Conservation (phyloP, 2,329 filamentous ascomycete genomes). For the Fusarium sp. region DNA sequence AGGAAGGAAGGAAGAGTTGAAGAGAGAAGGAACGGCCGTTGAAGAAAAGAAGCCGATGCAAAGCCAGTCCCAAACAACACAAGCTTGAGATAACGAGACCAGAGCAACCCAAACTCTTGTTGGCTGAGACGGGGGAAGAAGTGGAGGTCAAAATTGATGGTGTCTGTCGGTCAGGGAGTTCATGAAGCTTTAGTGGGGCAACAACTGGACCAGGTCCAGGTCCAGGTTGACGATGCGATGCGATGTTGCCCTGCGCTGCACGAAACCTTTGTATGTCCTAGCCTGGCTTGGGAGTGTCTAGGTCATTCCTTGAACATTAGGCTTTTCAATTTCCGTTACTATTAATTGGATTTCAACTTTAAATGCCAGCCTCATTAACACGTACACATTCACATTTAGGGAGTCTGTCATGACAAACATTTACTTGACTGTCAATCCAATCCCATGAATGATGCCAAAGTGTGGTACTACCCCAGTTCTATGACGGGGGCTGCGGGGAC, state of each 20-base stretch:
- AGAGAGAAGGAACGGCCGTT: conserved; percentile 25
- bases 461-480: conserved; percentile 22
- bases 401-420: conserved; percentile 3
- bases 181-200: conserved; percentile 32
- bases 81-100: conserved; percentile 18
- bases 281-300: not conserved
- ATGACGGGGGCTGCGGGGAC: conserved; percentile 30
- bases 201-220: conserved; percentile 3
- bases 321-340: not conserved
- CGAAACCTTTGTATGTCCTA: conserved; percentile 2
- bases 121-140: conserved; percentile 28
- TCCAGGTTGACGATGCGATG: conserved; percentile 9
- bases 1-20: conserved; percentile 30
- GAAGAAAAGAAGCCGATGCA: conserved; percentile 14
- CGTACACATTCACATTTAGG: not conserved
- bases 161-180: conserved; percentile 19
- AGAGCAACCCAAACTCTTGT: conserved; percentile 16
- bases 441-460: conserved; percentile 22
- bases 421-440: not conserved
- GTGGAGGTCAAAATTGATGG: conserved; percentile 19
- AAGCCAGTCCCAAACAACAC: conserved; percentile 12
- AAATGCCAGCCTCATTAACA: not conserved
- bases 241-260: conserved; percentile 11
- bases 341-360: not conserved
- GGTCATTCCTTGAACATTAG: conserved; percentile 1